Conservation (phyloP, 2,329 filamentous ascomycete species). For the Trichoderma breve region DNA sequence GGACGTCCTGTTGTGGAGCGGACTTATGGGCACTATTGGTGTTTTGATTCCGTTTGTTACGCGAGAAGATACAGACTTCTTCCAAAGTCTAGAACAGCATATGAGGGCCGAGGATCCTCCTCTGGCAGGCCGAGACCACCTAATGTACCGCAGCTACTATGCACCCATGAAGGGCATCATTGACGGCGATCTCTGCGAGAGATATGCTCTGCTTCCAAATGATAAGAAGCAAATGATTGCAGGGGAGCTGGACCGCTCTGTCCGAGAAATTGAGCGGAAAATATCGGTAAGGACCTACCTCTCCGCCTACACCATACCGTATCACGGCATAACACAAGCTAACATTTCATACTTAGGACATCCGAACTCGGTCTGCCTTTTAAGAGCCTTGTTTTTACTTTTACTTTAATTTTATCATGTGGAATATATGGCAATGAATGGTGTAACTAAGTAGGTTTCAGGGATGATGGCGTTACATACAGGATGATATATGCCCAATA, state of each 20-base stretch:
- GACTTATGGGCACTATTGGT: constrained; percentile 90
- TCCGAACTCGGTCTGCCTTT: constrained; percentile 59
- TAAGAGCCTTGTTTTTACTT: constrained; percentile 33
- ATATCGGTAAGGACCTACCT: constrained; percentile 62
- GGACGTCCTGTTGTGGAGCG: constrained; percentile 89
- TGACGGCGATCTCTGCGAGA: constrained; percentile 93
- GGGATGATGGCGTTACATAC: constrained; percentile 33
- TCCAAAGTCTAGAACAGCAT: constrained; percentile 88
- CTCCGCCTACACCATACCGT: not conserved
- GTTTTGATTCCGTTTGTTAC: constrained; percentile 88
- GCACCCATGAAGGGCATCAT: constrained; percentile 95
- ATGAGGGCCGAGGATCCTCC: constrained; percentile 84
- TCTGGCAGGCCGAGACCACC: constrained; percentile 85
- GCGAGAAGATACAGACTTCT: constrained; percentile 95
- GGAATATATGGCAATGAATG: constrained; percentile 25
- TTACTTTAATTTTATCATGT: constrained; percentile 25
- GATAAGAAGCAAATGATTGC: constrained; percentile 97
- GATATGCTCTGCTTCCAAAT: constrained; percentile 76
- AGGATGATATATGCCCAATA: constrained; percentile 27
- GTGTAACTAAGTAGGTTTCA: constrained; percentile 29
- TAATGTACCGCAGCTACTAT: constrained; percentile 95
- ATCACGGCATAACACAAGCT: not conserved
- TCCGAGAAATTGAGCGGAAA: constrained; percentile 93
- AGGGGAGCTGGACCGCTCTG: constrained; percentile 83
- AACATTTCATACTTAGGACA: constrained; percentile 41